Evolutionary conservation across 1,284 basidiomycete species (phyloP), one percentile per base, ranked within the genome.

Genomic region (Trametes polyzona): DNA sequence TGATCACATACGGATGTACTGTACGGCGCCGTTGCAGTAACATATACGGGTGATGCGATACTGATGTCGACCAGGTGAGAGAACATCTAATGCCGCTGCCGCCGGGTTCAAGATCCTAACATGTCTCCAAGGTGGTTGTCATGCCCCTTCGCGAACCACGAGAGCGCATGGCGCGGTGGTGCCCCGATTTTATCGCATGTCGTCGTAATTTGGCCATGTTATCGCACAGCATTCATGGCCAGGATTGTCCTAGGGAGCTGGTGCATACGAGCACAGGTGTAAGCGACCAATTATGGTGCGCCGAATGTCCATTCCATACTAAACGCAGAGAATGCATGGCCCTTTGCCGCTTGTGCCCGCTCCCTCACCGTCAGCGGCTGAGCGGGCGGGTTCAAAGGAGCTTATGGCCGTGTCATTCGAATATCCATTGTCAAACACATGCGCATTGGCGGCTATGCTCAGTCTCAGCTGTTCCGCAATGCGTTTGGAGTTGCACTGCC

Each of bases 61-160:
- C 39, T 46, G 52, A 30, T 19, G 36, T 30, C 17, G 44, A 36
- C 29, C 27, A 40, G 52, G 52, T 47, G 43, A 46, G 52, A 16
- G 51, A 27, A 10, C n/a, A n/a, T n/a, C n/a, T n/a, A n/a, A n/a
- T n/a, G n/a, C n/a, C n/a, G n/a, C n/a, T n/a, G n/a, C n/a, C n/a
- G n/a, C n/a, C n/a, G n/a, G n/a, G n/a, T n/a, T n/a, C n/a, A n/a
- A n/a, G n/a, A n/a, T n/a, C n/a, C n/a, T n/a, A n/a, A n/a, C n/a
- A n/a, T n/a, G n/a, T n/a, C n/a, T n/a, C n/a, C n/a, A n/a, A n/a
- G n/a, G 4, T 17, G 26, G 26, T 23, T 12, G 39, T 23, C 14
- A 11, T 24, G 21, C 12, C 8, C 41, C 14, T 8, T n/a, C 16
- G 24, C 24, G 24, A 23, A 14, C 16, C 17, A 14, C n/a, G 27